A percentile compares a stretch with the other conserved stretches of the same genome.
Conservation (phyloP, 495 filamentous ascomycete genomes). For the Penicillium manginii region DNA sequence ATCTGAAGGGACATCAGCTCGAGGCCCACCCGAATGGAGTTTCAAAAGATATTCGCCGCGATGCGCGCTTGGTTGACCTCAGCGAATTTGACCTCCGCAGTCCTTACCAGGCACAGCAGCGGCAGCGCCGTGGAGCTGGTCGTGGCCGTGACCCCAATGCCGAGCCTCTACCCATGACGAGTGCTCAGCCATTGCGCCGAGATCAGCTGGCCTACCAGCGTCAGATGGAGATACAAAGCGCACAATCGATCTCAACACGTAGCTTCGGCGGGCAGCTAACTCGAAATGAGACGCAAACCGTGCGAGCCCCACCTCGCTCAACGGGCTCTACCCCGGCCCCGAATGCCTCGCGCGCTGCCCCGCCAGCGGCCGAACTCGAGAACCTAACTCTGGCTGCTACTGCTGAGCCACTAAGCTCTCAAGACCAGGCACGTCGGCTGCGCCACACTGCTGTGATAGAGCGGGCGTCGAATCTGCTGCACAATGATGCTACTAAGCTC, state of each 20-base stretch:
- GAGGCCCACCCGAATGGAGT: conserved; percentile 75
- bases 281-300: conserved; percentile 51
- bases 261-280: conserved; percentile 84
- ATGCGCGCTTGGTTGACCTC: conserved; percentile 85
- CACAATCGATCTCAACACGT: conserved; percentile 74
- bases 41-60: conserved; percentile 81
- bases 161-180: conserved; percentile 75
- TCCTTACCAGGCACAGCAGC: conserved; percentile 65
- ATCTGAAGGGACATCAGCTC: conserved; percentile 85
- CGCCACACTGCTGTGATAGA: conserved; percentile 79
- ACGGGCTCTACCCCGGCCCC: conserved; percentile 40
- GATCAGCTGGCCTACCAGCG: conserved; percentile 93
- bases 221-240: conserved; percentile 86
- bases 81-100: conserved; percentile 78
- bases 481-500: conserved; percentile 72
- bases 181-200: conserved; percentile 79
- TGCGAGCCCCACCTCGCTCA: conserved; percentile 49
- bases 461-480: conserved; percentile 77
- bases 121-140: conserved; percentile 63
- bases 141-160: conserved; percentile 75
- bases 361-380: conserved; percentile 47
- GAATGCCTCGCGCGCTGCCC: conserved; percentile 42
- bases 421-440: conserved; percentile 78
- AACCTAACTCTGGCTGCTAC: conserved; percentile 39
- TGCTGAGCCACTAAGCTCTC: conserved; percentile 55